Evolutionary conservation across 2,329 filamentous ascomycete genomes (phyloP).

Genomic region (Pseudogymnoascus sp.): DNA sequence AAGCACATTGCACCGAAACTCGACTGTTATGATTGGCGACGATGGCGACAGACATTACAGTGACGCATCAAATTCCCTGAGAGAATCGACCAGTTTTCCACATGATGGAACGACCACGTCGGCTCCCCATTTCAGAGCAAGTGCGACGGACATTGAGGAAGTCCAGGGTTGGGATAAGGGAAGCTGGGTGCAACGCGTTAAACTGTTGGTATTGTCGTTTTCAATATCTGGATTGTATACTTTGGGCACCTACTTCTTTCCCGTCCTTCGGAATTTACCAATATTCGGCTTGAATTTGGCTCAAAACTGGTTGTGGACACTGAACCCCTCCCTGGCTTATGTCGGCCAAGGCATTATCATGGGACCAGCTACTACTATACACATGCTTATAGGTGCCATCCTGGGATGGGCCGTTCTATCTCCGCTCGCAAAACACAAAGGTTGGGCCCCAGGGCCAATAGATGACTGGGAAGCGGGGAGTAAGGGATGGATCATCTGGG

Average conservation of each 20-base stretch:
- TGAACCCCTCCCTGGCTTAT: constrained; percentile 96
- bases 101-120: background rate
- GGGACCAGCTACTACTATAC: constrained; percentile 88
- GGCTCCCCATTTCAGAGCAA: constrained; percentile 6
- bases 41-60: background rate
- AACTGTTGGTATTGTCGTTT: constrained; percentile 48
- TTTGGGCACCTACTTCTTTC: constrained; percentile 82
- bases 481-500: constrained; percentile 98
- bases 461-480: constrained; percentile 86
- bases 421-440: constrained; percentile 74
- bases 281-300: constrained; percentile 73
- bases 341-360: constrained; percentile 98
- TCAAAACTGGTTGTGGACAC: constrained; percentile 81
- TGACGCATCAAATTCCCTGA: background rate
- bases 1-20: background rate
- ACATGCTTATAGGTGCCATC: constrained; percentile 88
- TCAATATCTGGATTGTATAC: constrained; percentile 61
- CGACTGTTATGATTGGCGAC: background rate
- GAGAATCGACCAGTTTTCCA: background rate
- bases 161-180: constrained; percentile 19
- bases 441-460: constrained; percentile 85
- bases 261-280: constrained; percentile 76
- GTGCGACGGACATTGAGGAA: constrained; percentile 23
- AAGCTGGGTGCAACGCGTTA: constrained; percentile 29
- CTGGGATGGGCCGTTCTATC: constrained; percentile 89